Conservation (phyloP, 2,329 filamentous ascomycete species). For the Coniochaeta prunicola region DNA sequence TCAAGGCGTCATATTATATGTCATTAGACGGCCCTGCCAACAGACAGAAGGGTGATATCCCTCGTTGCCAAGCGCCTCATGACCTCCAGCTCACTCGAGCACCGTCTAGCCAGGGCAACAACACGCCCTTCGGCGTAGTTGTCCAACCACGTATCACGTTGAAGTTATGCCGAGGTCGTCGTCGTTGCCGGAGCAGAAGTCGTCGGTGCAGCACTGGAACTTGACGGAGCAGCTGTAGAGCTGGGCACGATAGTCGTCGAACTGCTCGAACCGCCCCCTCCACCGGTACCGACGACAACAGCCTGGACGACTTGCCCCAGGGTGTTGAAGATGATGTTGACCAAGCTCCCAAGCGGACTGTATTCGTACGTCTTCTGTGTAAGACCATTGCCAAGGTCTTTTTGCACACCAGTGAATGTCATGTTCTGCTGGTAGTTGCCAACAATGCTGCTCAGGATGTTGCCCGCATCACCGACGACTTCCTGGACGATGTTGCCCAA, state of each 20-base stretch:
- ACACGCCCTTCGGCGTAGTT: neutral
- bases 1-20: neutral
- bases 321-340: constrained; percentile 48
- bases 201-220: neutral
- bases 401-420: constrained; percentile 36
- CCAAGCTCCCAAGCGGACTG: constrained; percentile 38
- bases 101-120: neutral
- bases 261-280: neutral
- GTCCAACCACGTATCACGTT: neutral
- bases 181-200: neutral
- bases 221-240: neutral
- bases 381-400: constrained; percentile 24
- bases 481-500: constrained; percentile 57
- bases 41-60: neutral
- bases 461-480: constrained; percentile 37
- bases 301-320: constrained; percentile 48
- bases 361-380: constrained; percentile 47
- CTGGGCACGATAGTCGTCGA: neutral
- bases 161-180: neutral
- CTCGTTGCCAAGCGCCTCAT: neutral
- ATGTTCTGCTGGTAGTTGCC: constrained; percentile 53
- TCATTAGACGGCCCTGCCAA: neutral
- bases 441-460: constrained; percentile 42
- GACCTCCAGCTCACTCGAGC: neutral
- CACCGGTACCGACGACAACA: constrained; percentile 17